Base-by-base conservation (phyloP, 176 grass and related monocot species). In the Pontederia crassipes region DNA sequence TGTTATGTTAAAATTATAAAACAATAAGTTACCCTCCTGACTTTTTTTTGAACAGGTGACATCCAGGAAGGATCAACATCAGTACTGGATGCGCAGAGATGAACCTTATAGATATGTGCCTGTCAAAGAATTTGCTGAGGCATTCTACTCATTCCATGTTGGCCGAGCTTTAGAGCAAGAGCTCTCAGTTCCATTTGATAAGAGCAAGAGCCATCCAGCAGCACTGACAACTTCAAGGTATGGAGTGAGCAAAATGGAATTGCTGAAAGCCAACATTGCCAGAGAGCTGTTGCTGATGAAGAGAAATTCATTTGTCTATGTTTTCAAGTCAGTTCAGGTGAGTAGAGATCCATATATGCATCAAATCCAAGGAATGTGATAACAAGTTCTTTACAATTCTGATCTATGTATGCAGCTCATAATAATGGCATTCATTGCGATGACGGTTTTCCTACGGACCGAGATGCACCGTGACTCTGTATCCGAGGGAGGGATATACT, bases 231-330 rank as follows among this genome's bases (percentile, higher is more conserved):
- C 83, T 29, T 76, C 78, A 0, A 88, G 66, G 78, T 97, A 88
- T 48, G 92, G 92, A 0, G 78, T 79, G 11, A 72, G 73, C 75
- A 56, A 71, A 50, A 90, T 35, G 67, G 84, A 97, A 51, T 58
- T 97, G 15, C 46, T 97, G 4, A 97, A 85, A 67, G 87, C 92
- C 62, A 86, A 87, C 51, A 80, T 91, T 59, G 76, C 75, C 49
- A 65, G 86, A 52, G 83, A 97, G 67, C 61, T 90, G 54, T 80
- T 97, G 48, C 87, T 97, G 13, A 90, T 97, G 92, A 97, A 91
- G 67, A 87, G 92, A 74, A 91, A 97, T 56, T 97, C 86, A 32
- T 97, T 97, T 29, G 83, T 97, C 63, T 97, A 97, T 55, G 62
- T 97, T 9, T 97, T 97, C 65, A 87, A 83, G 78, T 58, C 51